phyloP scores from a whole-genome alignment of 2,329 filamentous ascomycete species.

The Xylariaceae sp. region DNA sequence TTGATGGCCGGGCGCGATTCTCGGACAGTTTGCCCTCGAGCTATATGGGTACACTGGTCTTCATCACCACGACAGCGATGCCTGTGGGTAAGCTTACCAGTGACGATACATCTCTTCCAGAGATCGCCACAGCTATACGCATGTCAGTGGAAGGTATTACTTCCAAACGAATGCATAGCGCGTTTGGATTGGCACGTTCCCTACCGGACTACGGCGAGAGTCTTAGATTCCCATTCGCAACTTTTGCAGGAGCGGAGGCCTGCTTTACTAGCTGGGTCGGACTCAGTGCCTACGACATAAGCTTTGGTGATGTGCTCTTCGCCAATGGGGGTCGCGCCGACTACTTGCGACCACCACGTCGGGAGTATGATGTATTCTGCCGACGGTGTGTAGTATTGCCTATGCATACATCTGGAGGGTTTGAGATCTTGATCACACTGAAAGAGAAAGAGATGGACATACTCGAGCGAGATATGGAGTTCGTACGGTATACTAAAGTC shows the following conservation, averaged over 20 bases:
- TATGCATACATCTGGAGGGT: slow-evolving; percentile 12
- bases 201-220: slow-evolving; percentile 4
- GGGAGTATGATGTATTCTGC: slow-evolving; percentile 11
- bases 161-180: slow-evolving; percentile 8
- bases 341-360: slow-evolving; percentile 2
- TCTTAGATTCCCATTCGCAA: slow-evolving; percentile 5
- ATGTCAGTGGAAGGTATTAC: slow-evolving; percentile 4
- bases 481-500: slow-evolving; percentile 8
- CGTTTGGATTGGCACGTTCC: slow-evolving; percentile 8
- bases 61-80: slow-evolving; percentile 9
- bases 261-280: slow-evolving; percentile 16
- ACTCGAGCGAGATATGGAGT: background rate
- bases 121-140: slow-evolving; percentile 3
- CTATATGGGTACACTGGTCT: slow-evolving; percentile 9
- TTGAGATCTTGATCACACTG: slow-evolving; percentile 8
- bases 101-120: background rate
- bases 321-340: slow-evolving; percentile 7
- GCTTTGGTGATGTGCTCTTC: slow-evolving; percentile 8
- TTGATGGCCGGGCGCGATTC: slow-evolving; percentile 1
- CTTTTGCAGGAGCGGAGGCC: slow-evolving; percentile 5
- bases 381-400: slow-evolving; percentile 9
- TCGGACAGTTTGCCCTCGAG: background rate
- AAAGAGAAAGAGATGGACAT: slow-evolving; percentile 11
- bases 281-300: slow-evolving; percentile 8
- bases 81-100: slow-evolving; percentile 5